Evolutionary conservation across 331 rosid species (phyloP).

Genomic region (Pyracantha coccinea): DNA sequence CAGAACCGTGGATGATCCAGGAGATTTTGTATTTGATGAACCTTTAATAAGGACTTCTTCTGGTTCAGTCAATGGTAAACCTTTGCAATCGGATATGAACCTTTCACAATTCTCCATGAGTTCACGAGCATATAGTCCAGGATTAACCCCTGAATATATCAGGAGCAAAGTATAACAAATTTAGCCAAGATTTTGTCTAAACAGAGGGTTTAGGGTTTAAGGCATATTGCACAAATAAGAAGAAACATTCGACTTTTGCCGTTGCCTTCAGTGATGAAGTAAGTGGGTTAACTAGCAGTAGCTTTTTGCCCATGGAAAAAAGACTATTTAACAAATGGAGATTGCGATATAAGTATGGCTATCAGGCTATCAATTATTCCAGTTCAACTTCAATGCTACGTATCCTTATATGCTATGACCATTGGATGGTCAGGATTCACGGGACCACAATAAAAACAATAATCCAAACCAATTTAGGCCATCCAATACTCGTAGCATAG

Average conservation of each 20-base stretch:
- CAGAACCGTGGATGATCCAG: conserved; percentile 56
- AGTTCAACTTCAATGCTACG: too few species aligned
- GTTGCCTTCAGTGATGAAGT: neutral
- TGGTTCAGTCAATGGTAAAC: conserved; percentile 33
- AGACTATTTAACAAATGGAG: neutral
- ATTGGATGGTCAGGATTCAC: too few species aligned
- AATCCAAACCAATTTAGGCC: too few species aligned
- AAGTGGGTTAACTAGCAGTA: neutral
- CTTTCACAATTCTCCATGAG: conserved; percentile 55
- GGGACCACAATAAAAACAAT: too few species aligned
- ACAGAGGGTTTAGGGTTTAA: neutral
- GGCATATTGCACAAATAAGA: neutral
- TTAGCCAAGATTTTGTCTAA: neutral
- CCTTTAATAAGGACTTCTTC: conserved; percentile 43
- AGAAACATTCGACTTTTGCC: too few species aligned
- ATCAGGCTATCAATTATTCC: neutral
- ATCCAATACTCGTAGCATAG: too few species aligned
- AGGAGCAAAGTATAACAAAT: neutral
- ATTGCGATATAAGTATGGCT: neutral
- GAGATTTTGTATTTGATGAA: conserved; percentile 38
- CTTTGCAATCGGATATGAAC: conserved; percentile 29
- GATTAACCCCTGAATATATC: conserved; percentile 34
- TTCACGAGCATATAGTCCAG: conserved; percentile 44
- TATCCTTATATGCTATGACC: too few species aligned
- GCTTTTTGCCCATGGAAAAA: neutral